Percentiles rank a stretch among this genome's conserved stretches.
phyloP scores from a whole-genome alignment of 495 filamentous ascomycete genomes.

The Talaromyces ruber region DNA sequence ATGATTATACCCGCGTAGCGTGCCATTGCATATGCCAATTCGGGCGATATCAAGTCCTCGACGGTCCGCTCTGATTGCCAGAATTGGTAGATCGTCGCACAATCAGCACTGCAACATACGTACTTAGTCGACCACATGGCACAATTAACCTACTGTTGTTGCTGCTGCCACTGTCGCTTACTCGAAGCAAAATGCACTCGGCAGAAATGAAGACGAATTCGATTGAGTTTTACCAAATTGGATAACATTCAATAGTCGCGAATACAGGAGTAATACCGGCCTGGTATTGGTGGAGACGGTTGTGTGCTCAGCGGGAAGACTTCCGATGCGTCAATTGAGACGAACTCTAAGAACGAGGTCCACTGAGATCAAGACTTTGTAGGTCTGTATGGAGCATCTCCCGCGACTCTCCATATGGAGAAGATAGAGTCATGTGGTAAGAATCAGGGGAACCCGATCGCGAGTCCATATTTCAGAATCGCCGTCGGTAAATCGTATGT shows the following conservation, averaged over 20 bases:
- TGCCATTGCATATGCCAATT: neutral
- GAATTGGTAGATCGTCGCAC: neutral
- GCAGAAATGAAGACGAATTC: neutral
- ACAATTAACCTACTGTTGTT: neutral
- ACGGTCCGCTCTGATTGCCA: neutral
- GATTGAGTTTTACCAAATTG: neutral
- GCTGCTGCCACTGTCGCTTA: no score
- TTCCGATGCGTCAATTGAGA: neutral
- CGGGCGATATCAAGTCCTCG: neutral
- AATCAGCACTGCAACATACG: neutral
- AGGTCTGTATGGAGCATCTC: neutral
- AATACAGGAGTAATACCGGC: neutral
- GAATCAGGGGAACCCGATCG: neutral
- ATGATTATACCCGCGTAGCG: neutral
- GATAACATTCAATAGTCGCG: neutral
- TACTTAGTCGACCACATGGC: neutral
- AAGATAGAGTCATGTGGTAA: neutral
- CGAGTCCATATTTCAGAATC: neutral
- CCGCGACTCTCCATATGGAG: neutral
- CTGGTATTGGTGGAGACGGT: neutral
- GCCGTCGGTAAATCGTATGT: neutral
- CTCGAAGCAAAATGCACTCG: neutral
- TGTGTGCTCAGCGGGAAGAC: neutral
- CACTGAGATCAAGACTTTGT: neutral
- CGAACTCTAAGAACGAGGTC: neutral